Conservation (phyloP, 345 rosid species). For the Passiflora organensis region DNA sequence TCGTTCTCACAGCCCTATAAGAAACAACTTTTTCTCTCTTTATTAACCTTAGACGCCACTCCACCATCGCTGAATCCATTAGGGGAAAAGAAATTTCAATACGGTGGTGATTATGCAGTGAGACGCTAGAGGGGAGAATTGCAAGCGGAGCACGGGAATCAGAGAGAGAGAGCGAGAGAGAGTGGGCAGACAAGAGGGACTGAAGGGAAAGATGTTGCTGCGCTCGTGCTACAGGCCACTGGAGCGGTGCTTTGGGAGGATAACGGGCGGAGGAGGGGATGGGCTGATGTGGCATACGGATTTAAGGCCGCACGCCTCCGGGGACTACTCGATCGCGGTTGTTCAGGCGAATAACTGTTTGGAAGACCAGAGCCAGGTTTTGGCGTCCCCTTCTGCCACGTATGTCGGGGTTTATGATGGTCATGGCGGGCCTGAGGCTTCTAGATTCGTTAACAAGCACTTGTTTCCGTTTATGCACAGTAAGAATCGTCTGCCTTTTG, state of each 20-base stretch:
- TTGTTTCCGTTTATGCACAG: constrained; percentile 76
- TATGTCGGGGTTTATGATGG: constrained; percentile 91
- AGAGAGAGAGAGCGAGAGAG: not conserved
- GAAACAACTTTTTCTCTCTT: not conserved
- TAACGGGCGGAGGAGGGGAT: constrained; percentile 47
- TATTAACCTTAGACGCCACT: not conserved
- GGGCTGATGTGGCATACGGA: constrained; percentile 79
- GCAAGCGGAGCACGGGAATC: not conserved
- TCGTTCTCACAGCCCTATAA: not conserved
- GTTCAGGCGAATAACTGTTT: constrained; percentile 79
- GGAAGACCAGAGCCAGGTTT: constrained; percentile 93
- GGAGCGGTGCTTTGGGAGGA: constrained; percentile 63
- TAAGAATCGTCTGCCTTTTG: constrained; percentile 22
- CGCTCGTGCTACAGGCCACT: constrained; percentile 61
- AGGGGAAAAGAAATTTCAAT: too few relatives aligned
- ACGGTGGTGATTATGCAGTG: too few relatives aligned
- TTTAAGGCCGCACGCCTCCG: constrained; percentile 69
- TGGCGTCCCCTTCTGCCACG: constrained; percentile 65
- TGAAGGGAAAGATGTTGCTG: constrained; percentile 38
- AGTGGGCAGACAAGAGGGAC: too few relatives aligned
- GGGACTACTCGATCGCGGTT: constrained; percentile 93
- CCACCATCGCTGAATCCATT: too few relatives aligned
- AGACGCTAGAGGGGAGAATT: too few relatives aligned
- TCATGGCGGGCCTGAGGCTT: constrained; percentile 97
- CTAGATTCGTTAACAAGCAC: constrained; percentile 78